Evolutionary conservation across 495 filamentous ascomycete genomes (phyloP).

Genomic region (Lasiosphaeria hispida): DNA sequence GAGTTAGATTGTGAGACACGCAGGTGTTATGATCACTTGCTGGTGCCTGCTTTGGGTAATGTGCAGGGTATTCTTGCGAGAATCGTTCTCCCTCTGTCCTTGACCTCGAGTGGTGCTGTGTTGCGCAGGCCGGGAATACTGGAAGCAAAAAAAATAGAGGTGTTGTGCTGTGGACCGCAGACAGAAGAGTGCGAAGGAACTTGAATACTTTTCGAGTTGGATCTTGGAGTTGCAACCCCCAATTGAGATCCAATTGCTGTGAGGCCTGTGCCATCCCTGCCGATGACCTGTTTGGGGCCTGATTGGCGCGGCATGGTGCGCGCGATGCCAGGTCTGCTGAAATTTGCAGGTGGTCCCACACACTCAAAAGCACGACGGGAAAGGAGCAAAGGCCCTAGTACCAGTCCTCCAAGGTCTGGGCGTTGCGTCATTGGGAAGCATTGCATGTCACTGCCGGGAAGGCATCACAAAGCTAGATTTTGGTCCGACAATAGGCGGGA

Average conservation of each 20-base stretch:
- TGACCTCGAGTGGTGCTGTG: no score
- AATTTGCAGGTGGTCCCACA: constrained; percentile 14
- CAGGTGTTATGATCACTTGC: background rate
- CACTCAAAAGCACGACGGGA: background rate
- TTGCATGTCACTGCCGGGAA: constrained; percentile 13
- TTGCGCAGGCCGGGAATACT: no score
- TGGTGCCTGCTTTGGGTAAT: background rate
- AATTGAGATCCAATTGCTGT: background rate
- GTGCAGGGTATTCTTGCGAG: no score
- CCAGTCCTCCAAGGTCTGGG: background rate
- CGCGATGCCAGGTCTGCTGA: constrained; percentile 8
- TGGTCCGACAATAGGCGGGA: no score
- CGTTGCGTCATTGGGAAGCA: constrained; percentile 15
- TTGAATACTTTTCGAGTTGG: no score
- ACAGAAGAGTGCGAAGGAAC: no score
- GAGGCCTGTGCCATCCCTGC: background rate
- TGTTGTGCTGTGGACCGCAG: no score
- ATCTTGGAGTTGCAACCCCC: no score
- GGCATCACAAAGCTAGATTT: background rate
- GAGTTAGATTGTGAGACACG: constrained; percentile 9
- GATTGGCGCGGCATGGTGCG: background rate
- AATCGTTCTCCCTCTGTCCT: no score
- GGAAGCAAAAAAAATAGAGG: no score
- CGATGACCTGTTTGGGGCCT: background rate
- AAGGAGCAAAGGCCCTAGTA: background rate